phyloP scores from a whole-genome alignment of 2,329 filamentous ascomycete genomes.

The Exophiala alcalophila region DNA sequence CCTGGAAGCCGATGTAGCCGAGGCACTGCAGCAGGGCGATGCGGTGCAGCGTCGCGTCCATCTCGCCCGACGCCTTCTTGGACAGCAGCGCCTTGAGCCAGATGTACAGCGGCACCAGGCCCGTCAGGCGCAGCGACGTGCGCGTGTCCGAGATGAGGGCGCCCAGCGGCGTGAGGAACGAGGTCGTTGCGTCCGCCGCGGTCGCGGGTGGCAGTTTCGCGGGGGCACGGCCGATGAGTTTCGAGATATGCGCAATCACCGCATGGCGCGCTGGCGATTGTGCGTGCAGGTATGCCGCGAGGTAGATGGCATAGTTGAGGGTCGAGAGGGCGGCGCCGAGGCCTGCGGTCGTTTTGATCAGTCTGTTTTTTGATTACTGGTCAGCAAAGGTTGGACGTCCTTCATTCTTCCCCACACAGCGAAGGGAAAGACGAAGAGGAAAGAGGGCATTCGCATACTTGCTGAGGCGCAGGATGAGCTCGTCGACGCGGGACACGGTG shows the following conservation, averaged over 20 bases:
- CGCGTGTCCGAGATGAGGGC: constrained; percentile 52
- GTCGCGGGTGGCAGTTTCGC: constrained; percentile 33
- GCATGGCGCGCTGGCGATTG: constrained; percentile 41
- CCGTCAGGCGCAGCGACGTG: constrained; percentile 57
- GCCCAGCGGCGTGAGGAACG: constrained; percentile 46
- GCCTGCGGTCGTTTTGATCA: constrained; percentile 65
- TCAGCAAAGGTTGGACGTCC: no score
- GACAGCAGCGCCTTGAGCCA: constrained; percentile 65
- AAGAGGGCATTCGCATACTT: constrained; percentile 15
- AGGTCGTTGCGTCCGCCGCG: constrained; percentile 48
- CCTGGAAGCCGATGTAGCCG: constrained; percentile 68
- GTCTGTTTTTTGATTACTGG: constrained; percentile 49
- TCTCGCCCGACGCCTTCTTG: constrained; percentile 30
- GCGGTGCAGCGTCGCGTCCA: constrained; percentile 46
- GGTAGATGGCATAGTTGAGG: constrained; percentile 64
- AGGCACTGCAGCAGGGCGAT: constrained; percentile 68
- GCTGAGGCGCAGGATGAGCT: constrained; percentile 23
- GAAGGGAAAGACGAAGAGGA: background rate
- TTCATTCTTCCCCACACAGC: background rate
- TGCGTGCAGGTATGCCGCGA: constrained; percentile 57
- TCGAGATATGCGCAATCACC: constrained; percentile 23
- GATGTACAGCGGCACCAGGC: constrained; percentile 71
- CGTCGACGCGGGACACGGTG: constrained; percentile 23
- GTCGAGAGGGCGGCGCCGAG: constrained; percentile 69
- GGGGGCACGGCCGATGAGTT: constrained; percentile 25